Conservation (phyloP, 2,329 filamentous ascomycete genomes). For the Exophiala viscosa region DNA sequence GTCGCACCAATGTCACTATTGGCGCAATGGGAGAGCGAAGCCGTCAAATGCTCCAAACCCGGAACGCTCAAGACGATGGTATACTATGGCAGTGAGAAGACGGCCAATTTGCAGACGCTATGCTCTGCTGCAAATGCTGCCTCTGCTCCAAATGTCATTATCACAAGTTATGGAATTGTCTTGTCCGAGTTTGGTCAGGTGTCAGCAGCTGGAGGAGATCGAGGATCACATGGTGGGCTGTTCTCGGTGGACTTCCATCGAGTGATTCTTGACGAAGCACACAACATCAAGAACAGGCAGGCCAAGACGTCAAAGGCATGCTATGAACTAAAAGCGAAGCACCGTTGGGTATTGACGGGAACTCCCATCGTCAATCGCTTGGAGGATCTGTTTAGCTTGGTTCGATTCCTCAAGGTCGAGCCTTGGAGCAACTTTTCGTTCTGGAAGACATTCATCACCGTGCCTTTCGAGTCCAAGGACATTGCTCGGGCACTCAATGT, state of each 20-base stretch:
- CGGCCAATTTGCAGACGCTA: conserved; percentile 69
- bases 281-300: conserved; percentile 83
- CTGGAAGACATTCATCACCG: conserved; percentile 98
- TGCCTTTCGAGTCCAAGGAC: conserved; percentile 93
- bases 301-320: conserved; percentile 95
- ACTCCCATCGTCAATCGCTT: conserved; percentile 96
- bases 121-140: conserved; percentile 71
- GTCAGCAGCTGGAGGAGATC: conserved; percentile 61
- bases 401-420: conserved; percentile 88
- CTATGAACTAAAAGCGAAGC: conserved; percentile 78
- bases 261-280: conserved; percentile 90
- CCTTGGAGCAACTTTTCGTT: conserved; percentile 99
- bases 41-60: conserved; percentile 79
- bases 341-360: conserved; percentile 90
- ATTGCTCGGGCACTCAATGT: conserved; percentile 92
- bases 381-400: conserved; percentile 89
- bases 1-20: conserved; percentile 95
- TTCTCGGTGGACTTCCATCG: conserved; percentile 95
- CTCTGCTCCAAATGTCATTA: conserved; percentile 80
- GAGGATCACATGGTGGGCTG: conserved; percentile 64
- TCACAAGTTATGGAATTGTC: conserved; percentile 90
- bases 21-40: conserved; percentile 96
- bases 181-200: conserved; percentile 84
- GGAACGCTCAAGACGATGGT: conserved; percentile 80
- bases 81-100: conserved; percentile 89